A percentile compares a stretch with the other conserved stretches of the same genome.
phyloP scores from a whole-genome alignment of 345 rosid genomes.

The Hypericum androsaemum region DNA sequence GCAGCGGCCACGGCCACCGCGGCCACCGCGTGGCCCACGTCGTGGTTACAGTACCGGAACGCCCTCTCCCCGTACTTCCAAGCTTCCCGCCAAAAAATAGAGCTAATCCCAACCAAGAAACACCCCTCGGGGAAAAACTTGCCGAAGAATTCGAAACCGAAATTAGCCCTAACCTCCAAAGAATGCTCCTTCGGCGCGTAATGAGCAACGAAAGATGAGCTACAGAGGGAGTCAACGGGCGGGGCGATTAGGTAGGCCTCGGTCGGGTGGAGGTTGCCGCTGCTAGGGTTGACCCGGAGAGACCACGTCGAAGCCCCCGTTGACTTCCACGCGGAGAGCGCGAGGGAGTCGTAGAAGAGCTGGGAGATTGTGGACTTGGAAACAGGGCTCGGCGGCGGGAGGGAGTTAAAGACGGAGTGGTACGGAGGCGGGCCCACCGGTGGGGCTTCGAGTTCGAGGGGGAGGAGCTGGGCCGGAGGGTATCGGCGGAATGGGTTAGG shows the following conservation, averaged over 20 bases:
- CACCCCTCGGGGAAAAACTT: conserved; percentile 39
- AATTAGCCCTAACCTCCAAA: conserved; percentile 59
- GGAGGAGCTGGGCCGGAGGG: conserved; percentile 47
- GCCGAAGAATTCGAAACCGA: conserved; percentile 39
- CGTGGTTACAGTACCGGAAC: conserved; percentile 77
- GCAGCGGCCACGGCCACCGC: conserved; percentile 73
- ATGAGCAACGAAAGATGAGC: conserved; percentile 58
- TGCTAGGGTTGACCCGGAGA: conserved; percentile 89
- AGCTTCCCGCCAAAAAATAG: conserved; percentile 88
- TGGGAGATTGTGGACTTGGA: conserved; percentile 51
- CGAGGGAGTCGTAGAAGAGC: conserved; percentile 58
- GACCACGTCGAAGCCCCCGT: conserved; percentile 78
- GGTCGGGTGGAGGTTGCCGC: conserved; percentile 84
- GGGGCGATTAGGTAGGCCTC: conserved; percentile 73
- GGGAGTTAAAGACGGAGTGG: conserved; percentile 44
- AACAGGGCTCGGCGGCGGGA: conserved; percentile 50
- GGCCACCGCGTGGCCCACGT: conserved; percentile 76
- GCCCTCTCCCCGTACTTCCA: conserved; percentile 95
- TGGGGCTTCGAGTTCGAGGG: conserved; percentile 34
- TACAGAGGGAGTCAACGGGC: conserved; percentile 34
- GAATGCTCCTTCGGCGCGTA: conserved; percentile 75
- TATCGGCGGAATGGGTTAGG: conserved; percentile 87
- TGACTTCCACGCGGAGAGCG: conserved; percentile 93
- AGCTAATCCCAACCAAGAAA: conserved; percentile 59
- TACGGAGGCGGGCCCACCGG: conserved; percentile 30